Evolutionary conservation across 1,139 yeast species (phyloP), one percentile per base, ranked within the genome.

Genomic region (Kodamaea fungicola): DNA sequence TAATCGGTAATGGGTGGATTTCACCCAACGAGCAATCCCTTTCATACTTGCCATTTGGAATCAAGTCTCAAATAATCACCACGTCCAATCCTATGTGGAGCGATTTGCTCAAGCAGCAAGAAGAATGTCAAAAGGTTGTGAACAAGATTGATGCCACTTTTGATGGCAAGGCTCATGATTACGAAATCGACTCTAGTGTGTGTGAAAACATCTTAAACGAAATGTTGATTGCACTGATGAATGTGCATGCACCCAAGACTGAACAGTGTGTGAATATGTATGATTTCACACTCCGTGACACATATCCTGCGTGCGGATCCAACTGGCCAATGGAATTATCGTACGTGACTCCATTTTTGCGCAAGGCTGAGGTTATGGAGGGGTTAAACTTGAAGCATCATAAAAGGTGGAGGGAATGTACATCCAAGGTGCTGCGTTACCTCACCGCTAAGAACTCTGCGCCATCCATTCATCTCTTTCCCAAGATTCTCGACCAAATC

Each of bases 1-100:
- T 89, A 46, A 83, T 92, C 41, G 97, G 97, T 8, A 92, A 92
- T 61, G 97, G 97, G 1, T 92, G 96, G 96, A 78, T 92, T n/a
- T 90, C 89, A 29, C 97, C 97, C 2, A 76, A 80, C 44, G 74
- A 76, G 37, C 98, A 92, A 61, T 82, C 94, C 40, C 67, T 88
- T 42, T 78, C 96, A 10, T 89, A 85, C 52, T 61, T 87, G 28
- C 96, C 95, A 1, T 90, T 74, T 58, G 72, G 86, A 2, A 50
- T 80, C 31, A 72, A 80, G 12, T 71, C 78, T 6, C 83, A 81
- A 0, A 49, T 92, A 7, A 61, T 92, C 7, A 54, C 67, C 26
- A 44, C 56, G 6, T 42, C 51, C 3, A 72, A 71, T 42, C 66
- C 68, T 1, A 49, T 54, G 33, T 70, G 80, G 63, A 42, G 58